phyloP scores from a whole-genome alignment of 495 filamentous ascomycete species.

The Neurospora sp. region DNA sequence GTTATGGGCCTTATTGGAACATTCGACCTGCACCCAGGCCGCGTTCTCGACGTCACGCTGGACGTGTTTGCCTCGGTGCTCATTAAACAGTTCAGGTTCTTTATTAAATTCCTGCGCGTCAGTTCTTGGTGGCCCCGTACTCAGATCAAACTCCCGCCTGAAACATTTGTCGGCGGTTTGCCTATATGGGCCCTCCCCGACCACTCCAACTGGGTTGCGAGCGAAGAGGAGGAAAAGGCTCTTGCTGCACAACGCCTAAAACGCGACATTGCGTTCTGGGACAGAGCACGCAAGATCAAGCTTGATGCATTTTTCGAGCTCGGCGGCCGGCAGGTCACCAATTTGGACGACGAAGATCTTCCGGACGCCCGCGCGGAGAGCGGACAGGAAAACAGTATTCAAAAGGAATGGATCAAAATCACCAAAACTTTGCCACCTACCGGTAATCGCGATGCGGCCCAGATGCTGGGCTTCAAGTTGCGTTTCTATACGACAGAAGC shows the following conservation, averaged over 20 bases:
- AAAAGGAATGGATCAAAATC: conserved; percentile 59
- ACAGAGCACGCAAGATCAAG: conserved; percentile 61
- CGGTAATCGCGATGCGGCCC: conserved; percentile 85
- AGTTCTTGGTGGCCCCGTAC: conserved; percentile 96
- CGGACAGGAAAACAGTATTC: conserved; percentile 38
- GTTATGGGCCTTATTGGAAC: conserved; percentile 62
- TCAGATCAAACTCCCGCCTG: conserved; percentile 22
- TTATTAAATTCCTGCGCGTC: conserved; percentile 76
- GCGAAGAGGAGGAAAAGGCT: conserved; percentile 53
- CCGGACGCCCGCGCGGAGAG: conserved; percentile 33
- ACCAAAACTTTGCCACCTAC: conserved; percentile 72
- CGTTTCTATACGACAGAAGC: conserved; percentile 79
- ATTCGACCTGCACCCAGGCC: conserved; percentile 58
- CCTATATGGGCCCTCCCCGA: conserved; percentile 75
- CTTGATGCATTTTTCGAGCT: conserved; percentile 83
- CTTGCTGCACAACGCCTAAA: conserved; percentile 40
- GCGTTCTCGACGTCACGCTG: conserved; percentile 79
- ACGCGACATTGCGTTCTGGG: conserved; percentile 75
- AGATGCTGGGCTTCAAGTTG: conserved; percentile 94
- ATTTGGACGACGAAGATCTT: conserved; percentile 36
- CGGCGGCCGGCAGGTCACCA: conserved; percentile 47
- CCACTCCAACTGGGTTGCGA: conserved; percentile 43
- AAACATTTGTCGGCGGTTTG: conserved; percentile 42
- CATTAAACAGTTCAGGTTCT: conserved; percentile 62
- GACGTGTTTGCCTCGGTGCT: conserved; percentile 35